Evolutionary conservation across 2,329 filamentous ascomycete genomes (phyloP).

Genomic region (Pezicula radicicola): DNA sequence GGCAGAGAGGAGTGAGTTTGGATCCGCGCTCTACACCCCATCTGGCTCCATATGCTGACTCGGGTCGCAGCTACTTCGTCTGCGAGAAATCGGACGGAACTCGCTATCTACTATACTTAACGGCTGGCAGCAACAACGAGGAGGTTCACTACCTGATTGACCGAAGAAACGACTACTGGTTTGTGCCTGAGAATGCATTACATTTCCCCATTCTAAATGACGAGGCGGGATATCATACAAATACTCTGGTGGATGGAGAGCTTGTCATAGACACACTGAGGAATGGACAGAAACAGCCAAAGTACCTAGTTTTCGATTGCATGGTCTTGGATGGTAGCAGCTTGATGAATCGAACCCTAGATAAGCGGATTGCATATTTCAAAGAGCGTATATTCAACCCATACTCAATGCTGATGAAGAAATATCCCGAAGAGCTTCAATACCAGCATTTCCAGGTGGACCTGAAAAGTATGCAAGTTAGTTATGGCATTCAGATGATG

Average conservation of each 20-base stretch:
- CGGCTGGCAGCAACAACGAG: slow-evolving; percentile 54
- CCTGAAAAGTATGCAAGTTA: slow-evolving; percentile 86
- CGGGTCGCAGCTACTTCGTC: slow-evolving; percentile 73
- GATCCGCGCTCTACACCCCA: not conserved
- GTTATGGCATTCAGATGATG: slow-evolving; percentile 89
- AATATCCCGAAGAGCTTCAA: slow-evolving; percentile 65
- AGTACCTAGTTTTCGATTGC: slow-evolving; percentile 92
- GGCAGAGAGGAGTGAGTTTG: slow-evolving; percentile 65
- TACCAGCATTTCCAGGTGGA: slow-evolving; percentile 78
- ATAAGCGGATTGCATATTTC: slow-evolving; percentile 88
- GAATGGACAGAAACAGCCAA: slow-evolving; percentile 66
- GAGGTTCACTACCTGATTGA: slow-evolving; percentile 93
- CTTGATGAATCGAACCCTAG: slow-evolving; percentile 75
- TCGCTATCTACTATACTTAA: slow-evolving; percentile 90
- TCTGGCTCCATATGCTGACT: slow-evolving; percentile 4
- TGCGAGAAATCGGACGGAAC: slow-evolving; percentile 98
- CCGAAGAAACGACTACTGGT: slow-evolving; percentile 97
- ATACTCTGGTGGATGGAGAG: slow-evolving; percentile 89
- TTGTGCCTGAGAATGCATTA: slow-evolving; percentile 63
- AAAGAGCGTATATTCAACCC: slow-evolving; percentile 72
- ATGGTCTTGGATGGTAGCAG: slow-evolving; percentile 75
- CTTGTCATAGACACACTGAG: slow-evolving; percentile 79
- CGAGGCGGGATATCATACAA: slow-evolving; percentile 66
- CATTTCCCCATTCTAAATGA: slow-evolving; percentile 76
- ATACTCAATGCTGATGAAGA: slow-evolving; percentile 59